phyloP scores from a whole-genome alignment of 371 early-diverging fungal species.

The Saksenaea vasiformis region DNA sequence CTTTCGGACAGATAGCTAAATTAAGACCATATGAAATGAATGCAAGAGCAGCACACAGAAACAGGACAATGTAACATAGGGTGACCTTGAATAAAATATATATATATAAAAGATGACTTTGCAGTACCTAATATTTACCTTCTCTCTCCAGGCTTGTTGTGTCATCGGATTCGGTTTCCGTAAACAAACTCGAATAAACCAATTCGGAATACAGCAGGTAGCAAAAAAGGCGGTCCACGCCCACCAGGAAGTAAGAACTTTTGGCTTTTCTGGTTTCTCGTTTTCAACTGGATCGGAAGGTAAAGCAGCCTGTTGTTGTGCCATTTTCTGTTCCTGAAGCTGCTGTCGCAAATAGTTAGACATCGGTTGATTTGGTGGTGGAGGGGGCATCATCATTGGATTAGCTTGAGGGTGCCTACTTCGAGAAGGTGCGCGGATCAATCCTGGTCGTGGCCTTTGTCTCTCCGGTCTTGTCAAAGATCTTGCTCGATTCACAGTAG shows the following conservation, averaged over 20 bases:
- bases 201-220: slow-evolving; percentile 60
- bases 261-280: slow-evolving; percentile 41
- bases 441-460: slow-evolving; percentile 45
- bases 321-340: slow-evolving; percentile 46
- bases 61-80: slow-evolving; percentile 65
- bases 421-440: slow-evolving; percentile 44
- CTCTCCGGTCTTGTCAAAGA: slow-evolving; percentile 50
- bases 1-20: slow-evolving; percentile 49
- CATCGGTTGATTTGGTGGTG: too few relatives aligned
- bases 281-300: slow-evolving; percentile 17
- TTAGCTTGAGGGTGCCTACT: background rate
- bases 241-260: slow-evolving; percentile 55
- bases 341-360: slow-evolving; percentile 47
- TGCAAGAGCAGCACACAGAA: slow-evolving; percentile 64
- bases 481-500: slow-evolving; percentile 34
- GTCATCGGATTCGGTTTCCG: slow-evolving; percentile 45
- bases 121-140: too few relatives aligned
- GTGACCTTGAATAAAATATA: too few relatives aligned
- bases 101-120: too few relatives aligned
- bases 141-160: slow-evolving; percentile 74
- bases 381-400: slow-evolving; percentile 8
- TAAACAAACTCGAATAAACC: slow-evolving; percentile 50
- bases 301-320: slow-evolving; percentile 38
- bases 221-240: slow-evolving; percentile 53
- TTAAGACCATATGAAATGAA: slow-evolving; percentile 73